Percentiles rank a stretch among this genome's conserved stretches.
Evolutionary conservation across 169 alveolate species (phyloP).

Genomic region (Miamiensis avidus): DNA sequence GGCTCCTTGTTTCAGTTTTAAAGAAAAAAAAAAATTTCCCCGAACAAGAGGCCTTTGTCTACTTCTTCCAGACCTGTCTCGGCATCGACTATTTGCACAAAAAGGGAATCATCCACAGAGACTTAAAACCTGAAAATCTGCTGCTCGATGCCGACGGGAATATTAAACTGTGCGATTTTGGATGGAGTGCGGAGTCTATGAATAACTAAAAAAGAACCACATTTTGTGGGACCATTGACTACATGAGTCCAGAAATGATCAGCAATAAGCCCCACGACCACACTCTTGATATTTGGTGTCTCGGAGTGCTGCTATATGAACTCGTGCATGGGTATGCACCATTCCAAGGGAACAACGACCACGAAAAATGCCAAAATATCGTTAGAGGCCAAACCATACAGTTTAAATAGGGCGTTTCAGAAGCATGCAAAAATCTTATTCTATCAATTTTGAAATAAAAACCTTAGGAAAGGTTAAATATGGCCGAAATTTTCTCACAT

Average conservation of each 20-base stretch:
- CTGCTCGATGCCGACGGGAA: conserved; percentile 38
- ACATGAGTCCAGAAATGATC: conserved; percentile 91
- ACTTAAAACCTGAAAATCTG: conserved; percentile 60
- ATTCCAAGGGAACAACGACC: conserved; percentile 56
- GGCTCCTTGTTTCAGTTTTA: conserved; percentile 61
- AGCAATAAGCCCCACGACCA: conserved; percentile 68
- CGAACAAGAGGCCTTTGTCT: conserved; percentile 69
- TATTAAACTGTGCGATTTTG: conserved; percentile 43
- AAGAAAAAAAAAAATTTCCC: conserved; percentile 59
- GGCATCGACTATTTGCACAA: conserved; percentile 71
- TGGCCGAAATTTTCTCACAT: conserved; percentile 58
- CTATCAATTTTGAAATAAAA: conserved; percentile 46
- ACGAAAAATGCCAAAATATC: conserved; percentile 45
- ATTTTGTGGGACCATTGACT: conserved; percentile 89
- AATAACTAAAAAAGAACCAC: conserved; percentile 62
- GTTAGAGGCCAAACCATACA: conserved; percentile 29
- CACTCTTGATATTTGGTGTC: conserved; percentile 81
- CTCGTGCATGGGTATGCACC: conserved; percentile 82
- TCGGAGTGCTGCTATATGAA: conserved; percentile 86
- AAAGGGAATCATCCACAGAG: conserved; percentile 76
- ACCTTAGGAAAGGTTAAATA: conserved; percentile 53
- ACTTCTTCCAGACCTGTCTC: conserved; percentile 57
- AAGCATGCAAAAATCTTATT: conserved; percentile 47
- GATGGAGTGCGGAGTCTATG: conserved; percentile 49
- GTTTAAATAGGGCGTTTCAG: conserved; percentile 28